These are phyloP conservation scores for Ceratobasidium sp. DNA, from an alignment of 1,284 basidiomycete species.

Conservation along the genomic window DNA sequence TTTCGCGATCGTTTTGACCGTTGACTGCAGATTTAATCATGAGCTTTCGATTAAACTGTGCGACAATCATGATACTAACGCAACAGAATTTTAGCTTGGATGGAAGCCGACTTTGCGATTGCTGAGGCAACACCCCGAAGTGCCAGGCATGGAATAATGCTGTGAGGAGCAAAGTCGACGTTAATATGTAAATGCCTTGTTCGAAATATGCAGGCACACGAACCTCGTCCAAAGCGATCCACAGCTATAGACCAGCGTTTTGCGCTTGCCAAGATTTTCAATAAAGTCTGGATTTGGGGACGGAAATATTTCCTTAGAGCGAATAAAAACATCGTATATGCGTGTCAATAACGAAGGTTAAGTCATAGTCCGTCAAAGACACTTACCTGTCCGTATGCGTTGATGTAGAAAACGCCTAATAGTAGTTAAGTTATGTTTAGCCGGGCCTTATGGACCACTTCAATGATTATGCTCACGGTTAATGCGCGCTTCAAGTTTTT, in stretches of 20 bases:
- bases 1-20: slow-evolving; percentile 91
- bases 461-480: slow-evolving; percentile 65
- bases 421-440: slow-evolving; percentile 13
- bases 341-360: neutral
- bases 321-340: slow-evolving; percentile 10
- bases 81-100: slow-evolving; percentile 88
- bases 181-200: neutral
- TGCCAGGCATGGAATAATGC: slow-evolving; percentile 92
- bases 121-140: slow-evolving; percentile 84
- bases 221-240: slow-evolving; percentile 94
- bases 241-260: slow-evolving; percentile 90
- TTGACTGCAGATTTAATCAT: slow-evolving; percentile 73
- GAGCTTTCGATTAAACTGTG: neutral
- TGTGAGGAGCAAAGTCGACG: slow-evolving; percentile 53
- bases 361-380: neutral
- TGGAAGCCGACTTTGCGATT: slow-evolving; percentile 80
- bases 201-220: slow-evolving; percentile 47
- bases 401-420: slow-evolving; percentile 91
- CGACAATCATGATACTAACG: slow-evolving; percentile 64
- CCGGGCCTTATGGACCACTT: neutral
- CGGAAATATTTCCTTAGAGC: slow-evolving; percentile 81
- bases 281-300: slow-evolving; percentile 88
- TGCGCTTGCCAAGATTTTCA: slow-evolving; percentile 71
- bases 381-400: slow-evolving; percentile 82
- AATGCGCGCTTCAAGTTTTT: slow-evolving; percentile 75